A percentile compares a stretch with the other conserved stretches of the same genome.
phyloP scores from a whole-genome alignment of 2,329 filamentous ascomycete genomes.

The Trichoderma sp. region DNA sequence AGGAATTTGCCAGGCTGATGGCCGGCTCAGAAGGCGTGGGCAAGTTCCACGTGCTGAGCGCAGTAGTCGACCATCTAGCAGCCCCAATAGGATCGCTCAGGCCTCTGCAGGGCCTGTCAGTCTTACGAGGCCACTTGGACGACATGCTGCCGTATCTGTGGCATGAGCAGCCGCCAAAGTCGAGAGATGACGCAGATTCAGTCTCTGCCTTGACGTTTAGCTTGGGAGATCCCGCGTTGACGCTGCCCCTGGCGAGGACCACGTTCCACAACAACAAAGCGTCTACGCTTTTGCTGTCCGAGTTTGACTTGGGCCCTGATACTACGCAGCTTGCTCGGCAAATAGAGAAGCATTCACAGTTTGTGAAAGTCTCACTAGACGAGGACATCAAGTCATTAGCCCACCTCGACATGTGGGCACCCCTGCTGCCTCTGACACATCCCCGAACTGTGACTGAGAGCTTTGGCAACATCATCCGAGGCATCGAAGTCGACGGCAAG shows the following conservation, averaged over 20 bases:
- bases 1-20: constrained; percentile 49
- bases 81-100: constrained; percentile 39
- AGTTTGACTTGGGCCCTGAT: constrained; percentile 36
- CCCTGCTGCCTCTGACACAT: constrained; percentile 64
- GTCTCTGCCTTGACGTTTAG: constrained; percentile 49
- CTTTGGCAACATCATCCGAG: constrained; percentile 78
- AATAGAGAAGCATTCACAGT: constrained; percentile 46
- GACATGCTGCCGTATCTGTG: constrained; percentile 52
- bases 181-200: constrained; percentile 39
- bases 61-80: constrained; percentile 59
- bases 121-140: constrained; percentile 50
- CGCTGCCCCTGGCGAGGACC: constrained; percentile 74
- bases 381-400: constrained; percentile 32
- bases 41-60: constrained; percentile 53
- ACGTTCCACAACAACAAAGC: constrained; percentile 70
- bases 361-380: constrained; percentile 36
- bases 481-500: constrained; percentile 54
- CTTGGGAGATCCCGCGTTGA: constrained; percentile 46
- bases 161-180: constrained; percentile 38
- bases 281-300: constrained; percentile 57
- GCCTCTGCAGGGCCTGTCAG: constrained; percentile 51
- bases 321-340: constrained; percentile 34
- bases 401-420: constrained; percentile 41
- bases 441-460: constrained; percentile 64
- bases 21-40: constrained; percentile 46